These are phyloP conservation scores for Neurospora sp. DNA, from an alignment of 2,329 filamentous ascomycete genomes.

Conservation along the genomic window DNA sequence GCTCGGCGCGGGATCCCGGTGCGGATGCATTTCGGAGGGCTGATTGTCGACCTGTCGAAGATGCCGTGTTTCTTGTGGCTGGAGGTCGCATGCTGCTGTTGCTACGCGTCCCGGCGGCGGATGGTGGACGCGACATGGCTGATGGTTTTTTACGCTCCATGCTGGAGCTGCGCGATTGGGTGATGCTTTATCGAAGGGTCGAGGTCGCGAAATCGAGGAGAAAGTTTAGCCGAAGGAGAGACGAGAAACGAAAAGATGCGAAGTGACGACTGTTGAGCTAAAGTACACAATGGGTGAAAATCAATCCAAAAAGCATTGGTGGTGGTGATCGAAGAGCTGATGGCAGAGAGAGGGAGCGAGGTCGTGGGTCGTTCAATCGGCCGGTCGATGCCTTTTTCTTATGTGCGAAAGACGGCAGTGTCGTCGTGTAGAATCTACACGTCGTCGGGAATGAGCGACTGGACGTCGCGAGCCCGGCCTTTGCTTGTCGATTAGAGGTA, in stretches of 20 bases:
- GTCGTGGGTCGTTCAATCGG: background rate
- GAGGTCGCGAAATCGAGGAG: background rate
- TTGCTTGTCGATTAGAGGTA: background rate
- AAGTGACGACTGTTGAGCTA: background rate
- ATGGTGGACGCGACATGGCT: conserved; percentile 15
- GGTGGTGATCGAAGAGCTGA: background rate
- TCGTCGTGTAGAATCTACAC: background rate
- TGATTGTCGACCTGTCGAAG: conserved; percentile 13
- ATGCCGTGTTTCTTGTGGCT: conserved; percentile 13
- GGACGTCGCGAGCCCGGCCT: background rate
- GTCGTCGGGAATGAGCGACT: background rate
- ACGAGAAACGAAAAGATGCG: background rate
- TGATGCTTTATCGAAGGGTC: background rate
- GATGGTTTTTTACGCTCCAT: conserved; percentile 24
- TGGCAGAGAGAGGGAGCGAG: conserved; percentile 1
- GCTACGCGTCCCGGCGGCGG: conserved; percentile 17
- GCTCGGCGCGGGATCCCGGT: conserved; percentile 22
- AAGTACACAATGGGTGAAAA: background rate
- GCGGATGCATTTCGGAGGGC: conserved; percentile 10
- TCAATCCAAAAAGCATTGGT: conserved; percentile 1
- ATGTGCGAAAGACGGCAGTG: background rate
- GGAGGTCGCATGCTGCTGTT: conserved; percentile 19
- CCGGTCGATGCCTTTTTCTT: background rate
- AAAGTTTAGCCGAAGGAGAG: background rate
- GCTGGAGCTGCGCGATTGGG: conserved; percentile 16